Base-by-base conservation (phyloP, 345 rosid genomes). In the Rhizophora mangle region DNA sequence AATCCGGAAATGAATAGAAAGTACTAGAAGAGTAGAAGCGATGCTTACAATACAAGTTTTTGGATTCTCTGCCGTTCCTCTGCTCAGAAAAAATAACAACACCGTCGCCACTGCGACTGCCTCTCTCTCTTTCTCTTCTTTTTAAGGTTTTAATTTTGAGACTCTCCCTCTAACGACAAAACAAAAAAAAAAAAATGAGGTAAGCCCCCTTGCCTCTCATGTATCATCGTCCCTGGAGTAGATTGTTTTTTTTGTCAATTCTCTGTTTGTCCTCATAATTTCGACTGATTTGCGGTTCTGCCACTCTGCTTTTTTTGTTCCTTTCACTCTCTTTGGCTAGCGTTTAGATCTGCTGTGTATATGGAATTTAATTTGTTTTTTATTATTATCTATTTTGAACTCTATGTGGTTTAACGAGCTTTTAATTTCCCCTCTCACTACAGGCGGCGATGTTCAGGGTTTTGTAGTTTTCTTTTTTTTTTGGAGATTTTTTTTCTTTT, bases 121-220 rank as follows among this genome's bases (percentile, higher is more conserved):
- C 37, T 8, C 37, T 34, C 37, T 7, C 37, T 1, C 37, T 1
- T 2, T 34, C 37, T 1, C 9, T 62, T 53, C n/a, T 68, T n/a
- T 56, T 65, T 78, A 78, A 82, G 85, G 85, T 82, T 82, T 82
- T 69, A 39, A 37, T 57, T 52, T 53, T 27, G 31, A 15, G 47
- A 32, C 31, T 70, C 72, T 67, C 68, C 75, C 49, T 66, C 72
- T 67, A 49, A 0, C 69, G 58, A n/a, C 69, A 73, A 47, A 13
- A 13, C 3, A 11, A 0, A 13, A 13, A 3, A 43, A 56, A 21
- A 32, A 36, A 62, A 4, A 82, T 82, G 85, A 82, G 85, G 85
- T 82, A 70, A 76, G 63, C 72, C 64, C 21, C n/a, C 16, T 3
- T 6, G 5, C 21, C 63, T 57, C 65, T 51, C 43, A 6, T 10